Base-by-base conservation (phyloP, 1,284 basidiomycete genomes). In the Cutaneotrichosporon mucoides region DNA sequence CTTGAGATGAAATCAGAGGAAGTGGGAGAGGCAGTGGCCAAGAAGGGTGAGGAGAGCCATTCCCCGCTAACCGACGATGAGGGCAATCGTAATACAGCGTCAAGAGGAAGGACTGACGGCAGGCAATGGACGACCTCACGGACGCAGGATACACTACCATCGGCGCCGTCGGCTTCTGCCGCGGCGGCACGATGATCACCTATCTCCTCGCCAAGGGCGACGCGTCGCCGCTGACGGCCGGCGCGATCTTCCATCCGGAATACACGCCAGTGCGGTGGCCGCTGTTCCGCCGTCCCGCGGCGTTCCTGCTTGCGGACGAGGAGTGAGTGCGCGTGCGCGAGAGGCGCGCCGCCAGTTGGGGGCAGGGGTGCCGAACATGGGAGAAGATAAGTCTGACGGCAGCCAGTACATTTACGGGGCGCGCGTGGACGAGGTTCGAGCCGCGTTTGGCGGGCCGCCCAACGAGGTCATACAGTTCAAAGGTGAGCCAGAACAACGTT, bases 111-210 rank as follows among this genome's bases (percentile, higher is more conserved):
- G 16, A 8, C 52, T 44, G 15, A 43, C n/a, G 1, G 4, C 42
- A 38, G 38, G 40, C 46, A 13, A 50, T 49, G 35, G 8, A 10
- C 9, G 41, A 40, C 42, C 8, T 48, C 9, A n/a, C 42, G 1
- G 24, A 44, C 24, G 42, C 24, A 4, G 42, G 42, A 33, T 44
- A 53, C 34, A 44, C 34, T 41, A 83, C 81, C 53, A 68, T 88
- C 48, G 86, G 86, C 2, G 83, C 81, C 2, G 80, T 86, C 38
- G 87, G 87, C 3, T 88, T 85, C 72, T 88, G 87, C 69, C 86
- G 81, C 62, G 87, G 87, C 6, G 87, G 79, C 8, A 66, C 69
- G 2, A 57, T 73, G 44, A 60, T 71, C 50, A 55, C 71, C 44
- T 53, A 66, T 35, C 63, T 75, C 54, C 62, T 75, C 11, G 60